Evolutionary conservation across 352 stramenopile genomes (phyloP), one percentile per base, ranked within the genome.

Genomic region (Globisporangium lucens): DNA sequence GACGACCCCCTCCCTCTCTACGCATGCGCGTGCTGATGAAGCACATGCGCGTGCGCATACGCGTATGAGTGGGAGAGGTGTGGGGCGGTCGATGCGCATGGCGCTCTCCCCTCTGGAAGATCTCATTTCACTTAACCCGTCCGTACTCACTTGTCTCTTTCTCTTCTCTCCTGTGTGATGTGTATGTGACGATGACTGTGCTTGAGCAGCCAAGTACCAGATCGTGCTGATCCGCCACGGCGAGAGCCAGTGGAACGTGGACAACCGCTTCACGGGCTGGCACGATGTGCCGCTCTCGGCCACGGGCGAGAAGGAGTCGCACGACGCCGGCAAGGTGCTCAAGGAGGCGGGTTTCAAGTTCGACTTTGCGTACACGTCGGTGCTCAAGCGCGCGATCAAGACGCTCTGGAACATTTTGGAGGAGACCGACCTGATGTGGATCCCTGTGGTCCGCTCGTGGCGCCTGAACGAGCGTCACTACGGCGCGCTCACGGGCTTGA

Each of bases 211-310:
- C 72, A 95, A 92, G 82, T 93, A 95, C 79, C 85, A 93, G 74
- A 80, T 95, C 67, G 87, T 95, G 53, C 65, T 97, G n/a, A 94
- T 97, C 56, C 87, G 96, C 75, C 97, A 99, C 83, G 96, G 97
- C 77, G 96, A 99, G 82, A 98, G 89, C 55, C 94, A 97, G 57
- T 99, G 97, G 97, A 99, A 99, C 83, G 85, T 98, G 47, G 89
- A 98, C 75, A 99, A 99, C 83, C 93, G 94, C 75, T 99, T 99
- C 83, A 99, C 97, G 49, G 98, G 98, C 60, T 99, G 98, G 98
- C 89, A 98, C 72, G 97, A 99, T 75, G 96, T 98, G 66, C 94
- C 91, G 58, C 85, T 99, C 24, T 98, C 92, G 51, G 76, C 68
- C 36, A 93, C 84, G 61, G 79, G 87, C 66, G 83, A 95, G 67